Evolutionary conservation across 192 early-diverging fungal species (phyloP), one percentile per base, ranked within the genome.

Genomic region (Coemansia pectinata): DNA sequence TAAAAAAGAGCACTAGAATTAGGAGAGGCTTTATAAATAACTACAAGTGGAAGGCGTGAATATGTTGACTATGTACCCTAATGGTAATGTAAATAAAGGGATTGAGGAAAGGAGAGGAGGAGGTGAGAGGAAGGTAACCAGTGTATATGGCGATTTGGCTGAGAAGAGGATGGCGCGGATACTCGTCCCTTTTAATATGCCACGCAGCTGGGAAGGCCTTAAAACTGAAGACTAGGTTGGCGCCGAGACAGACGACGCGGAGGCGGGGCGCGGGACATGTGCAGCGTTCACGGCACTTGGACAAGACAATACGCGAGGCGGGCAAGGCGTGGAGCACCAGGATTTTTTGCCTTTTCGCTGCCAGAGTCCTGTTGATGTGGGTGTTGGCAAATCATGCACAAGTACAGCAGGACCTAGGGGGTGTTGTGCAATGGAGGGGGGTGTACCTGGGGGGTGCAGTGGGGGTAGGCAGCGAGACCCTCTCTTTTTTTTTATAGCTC

Each of bases 121-220:
- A 34, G 34, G 21, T 11, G 21, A 9, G 23, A 25, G 11, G 14
- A 31, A 55, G 14, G 52, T 55, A 55, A 55, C 52, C 27, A 21
- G 23, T 55, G 52, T 29, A 27, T 29, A 55, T 29, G 52, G 52
- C 27, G 52, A 29, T 55, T 27, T 60, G 52, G 36, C 52, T n/a
- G 34, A 33, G 31, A 45, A 29, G 41, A 44, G 15, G 57, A 59
- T 31, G 14, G 52, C 27, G 57, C 41, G 66, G 55, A 68, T 68
- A 53, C 41, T 68, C 66, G 31, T 60, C 48, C 65, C 50, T 39
- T 67, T 68, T 68, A 60, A 68, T 60, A 68, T 68, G 57, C 53
- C 57, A 68, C 59, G 66, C 66, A 47, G 29, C 53, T 41, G 66
- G 53, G 65, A 66, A 23, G 45, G 50, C 5, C 52, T 55, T 31